Evolutionary conservation across 2,329 filamentous ascomycete species (phyloP), one percentile per base, ranked within the genome.

Genomic region (Pseudofabraea citricarpa): DNA sequence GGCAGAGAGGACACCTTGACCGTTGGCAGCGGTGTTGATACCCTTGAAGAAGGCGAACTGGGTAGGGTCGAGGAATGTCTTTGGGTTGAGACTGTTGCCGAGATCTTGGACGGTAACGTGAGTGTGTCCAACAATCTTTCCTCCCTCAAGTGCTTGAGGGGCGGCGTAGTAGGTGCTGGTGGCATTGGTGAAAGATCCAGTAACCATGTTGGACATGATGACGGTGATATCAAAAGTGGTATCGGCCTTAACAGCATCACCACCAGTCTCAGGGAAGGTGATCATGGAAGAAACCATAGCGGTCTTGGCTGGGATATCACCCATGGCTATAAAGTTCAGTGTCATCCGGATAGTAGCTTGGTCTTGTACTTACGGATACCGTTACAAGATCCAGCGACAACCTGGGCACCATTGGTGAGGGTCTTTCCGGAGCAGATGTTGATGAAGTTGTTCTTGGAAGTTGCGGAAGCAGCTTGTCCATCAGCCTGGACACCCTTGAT

Each of bases 351-450:
- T 15, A 33, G 24, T 19, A 16, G 18, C 12, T 21, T n/a, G 8
- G 18, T n/a, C 4, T 21, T 13, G 29, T 31, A 56, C 59, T 52
- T 56, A 62, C 59, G 42, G 29, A 62, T 60, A 43, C 60, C 59
- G 27, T 84, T 85, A 65, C 81, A 85, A 26, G 80, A 84, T 16
- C 81, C 81, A 4, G 53, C 61, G 46, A 66, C 67, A 40, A 73
- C 66, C 59, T 84, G 80, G 21, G 73, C 62, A 55, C 80, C 81
- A 55, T 85, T 79, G 50, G 80, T 83, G 37, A 80, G 58, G 0
- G 66, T 73, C 58, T 59, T 54, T 15, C 59, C 60, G 13, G 49
- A 33, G 36, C 60, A 63, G 36, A 49, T 45, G 44, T 63, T 62
- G 51, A 63, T 63, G 42, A 63, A 63, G 43, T 63, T 63, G 48